Conservation (phyloP, 78 protist species). For the Dictyostelium firmibasis region DNA sequence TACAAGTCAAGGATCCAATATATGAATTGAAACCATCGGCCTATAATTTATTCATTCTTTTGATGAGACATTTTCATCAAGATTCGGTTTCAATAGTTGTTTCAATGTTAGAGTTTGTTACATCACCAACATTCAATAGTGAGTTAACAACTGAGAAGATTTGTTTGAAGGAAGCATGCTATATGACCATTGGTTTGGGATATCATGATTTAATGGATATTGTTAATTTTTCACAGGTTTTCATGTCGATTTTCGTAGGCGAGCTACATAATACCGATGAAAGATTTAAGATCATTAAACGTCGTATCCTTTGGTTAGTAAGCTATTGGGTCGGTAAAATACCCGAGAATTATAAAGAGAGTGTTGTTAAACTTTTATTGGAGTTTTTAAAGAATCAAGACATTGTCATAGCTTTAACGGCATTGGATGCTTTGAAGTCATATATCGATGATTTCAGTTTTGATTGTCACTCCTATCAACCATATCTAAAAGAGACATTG, state of each 20-base stretch:
- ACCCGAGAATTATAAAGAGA: neutral
- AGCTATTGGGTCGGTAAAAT: constrained; percentile 60
- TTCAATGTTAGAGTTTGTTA: constrained; percentile 19
- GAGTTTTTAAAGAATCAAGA: constrained; percentile 12
- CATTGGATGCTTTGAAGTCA: constrained; percentile 33
- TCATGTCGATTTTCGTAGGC: neutral
- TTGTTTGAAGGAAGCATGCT: constrained; percentile 50
- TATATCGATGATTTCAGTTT: constrained; percentile 26
- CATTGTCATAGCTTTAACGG: constrained; percentile 34
- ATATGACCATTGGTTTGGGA: constrained; percentile 76
- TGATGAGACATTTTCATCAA: constrained; percentile 67
- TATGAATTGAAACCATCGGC: constrained; percentile 6
- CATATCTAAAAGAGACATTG: neutral
- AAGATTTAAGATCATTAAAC: constrained; percentile 49
- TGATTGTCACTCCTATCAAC: neutral
- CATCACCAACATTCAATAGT: neutral
- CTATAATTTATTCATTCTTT: constrained; percentile 22
- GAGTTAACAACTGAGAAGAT: neutral
- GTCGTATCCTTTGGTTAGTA: constrained; percentile 53
- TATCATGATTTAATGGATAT: constrained; percentile 45
- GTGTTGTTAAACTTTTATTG: neutral
- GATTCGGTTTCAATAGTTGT: neutral
- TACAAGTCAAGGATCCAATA: neutral
- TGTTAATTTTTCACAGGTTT: neutral
- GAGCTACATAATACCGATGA: constrained; percentile 17